These are phyloP conservation scores for cucumber (Cucumis sativus) DNA, from an alignment of 306 rosid genomes.

Conservation along the genomic window Cucumber_9930_V3 NC_026655.2:16286501-16287000, in stretches of 20 bases:
- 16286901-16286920: slow-evolving; percentile 53
- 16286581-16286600: slow-evolving; percentile 41
- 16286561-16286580: slow-evolving; percentile 55
- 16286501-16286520: slow-evolving; percentile 32
- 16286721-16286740: slow-evolving; percentile 47
- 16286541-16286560: slow-evolving; percentile 44
- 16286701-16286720: slow-evolving; percentile 55
- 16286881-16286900: slow-evolving; percentile 84
- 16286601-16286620: slow-evolving; percentile 44
- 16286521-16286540: slow-evolving; percentile 16
- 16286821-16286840: slow-evolving; percentile 51
- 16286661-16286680: slow-evolving; percentile 50
- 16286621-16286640: slow-evolving; percentile 22
- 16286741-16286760: slow-evolving; percentile 25
- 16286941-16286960: background rate
- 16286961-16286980: background rate
- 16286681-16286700: slow-evolving; percentile 29
- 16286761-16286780: slow-evolving; percentile 48
- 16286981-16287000: background rate
- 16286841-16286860: slow-evolving; percentile 34
- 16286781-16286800: slow-evolving; percentile 74
- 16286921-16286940: background rate
- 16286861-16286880: slow-evolving; percentile 94
- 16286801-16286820: slow-evolving; percentile 94
- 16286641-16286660: slow-evolving; percentile 32